These are phyloP conservation scores for Macrophomina pseudophaseolina DNA, from an alignment of 2,329 filamentous ascomycete genomes.

Conservation along the genomic window DNA sequence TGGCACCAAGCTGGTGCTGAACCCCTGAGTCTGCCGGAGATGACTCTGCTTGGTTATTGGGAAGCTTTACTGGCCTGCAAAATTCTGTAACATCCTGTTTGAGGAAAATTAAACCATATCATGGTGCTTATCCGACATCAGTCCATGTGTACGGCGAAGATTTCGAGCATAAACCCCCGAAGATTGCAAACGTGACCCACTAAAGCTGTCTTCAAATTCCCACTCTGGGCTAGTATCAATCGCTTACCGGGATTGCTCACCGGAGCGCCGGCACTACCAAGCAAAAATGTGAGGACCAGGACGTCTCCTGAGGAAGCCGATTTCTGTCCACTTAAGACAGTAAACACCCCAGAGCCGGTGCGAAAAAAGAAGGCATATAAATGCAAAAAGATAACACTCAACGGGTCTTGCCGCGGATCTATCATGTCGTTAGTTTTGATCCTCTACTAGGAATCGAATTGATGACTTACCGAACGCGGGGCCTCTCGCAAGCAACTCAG, in stretches of 20 bases:
- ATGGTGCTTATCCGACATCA: too few species aligned
- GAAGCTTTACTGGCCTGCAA: too few species aligned
- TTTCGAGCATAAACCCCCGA: too few species aligned
- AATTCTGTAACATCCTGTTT: background rate
- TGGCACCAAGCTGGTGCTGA: constrained; percentile 33
- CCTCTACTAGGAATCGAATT: background rate
- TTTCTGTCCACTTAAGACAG: background rate
- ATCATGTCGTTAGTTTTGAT: background rate
- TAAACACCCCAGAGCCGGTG: background rate
- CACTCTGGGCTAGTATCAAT: background rate
- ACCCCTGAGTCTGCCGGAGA: constrained; percentile 33
- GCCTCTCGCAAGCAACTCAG: constrained; percentile 15
- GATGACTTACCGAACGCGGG: constrained; percentile 14
- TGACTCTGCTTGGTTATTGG: too few species aligned
- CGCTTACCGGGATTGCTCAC: background rate
- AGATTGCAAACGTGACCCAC: background rate
- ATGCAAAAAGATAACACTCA: background rate
- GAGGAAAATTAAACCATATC: too few species aligned
- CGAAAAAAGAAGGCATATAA: too few species aligned
- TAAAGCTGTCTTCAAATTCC: background rate
- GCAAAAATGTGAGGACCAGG: background rate
- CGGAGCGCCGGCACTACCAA: background rate
- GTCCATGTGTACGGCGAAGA: too few species aligned
- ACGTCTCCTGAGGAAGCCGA: constrained; percentile 32
- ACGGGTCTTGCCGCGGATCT: constrained; percentile 14